phyloP scores from a whole-genome alignment of 257 asterid genomes.

The Solanum pimpinellifolium region DNA sequence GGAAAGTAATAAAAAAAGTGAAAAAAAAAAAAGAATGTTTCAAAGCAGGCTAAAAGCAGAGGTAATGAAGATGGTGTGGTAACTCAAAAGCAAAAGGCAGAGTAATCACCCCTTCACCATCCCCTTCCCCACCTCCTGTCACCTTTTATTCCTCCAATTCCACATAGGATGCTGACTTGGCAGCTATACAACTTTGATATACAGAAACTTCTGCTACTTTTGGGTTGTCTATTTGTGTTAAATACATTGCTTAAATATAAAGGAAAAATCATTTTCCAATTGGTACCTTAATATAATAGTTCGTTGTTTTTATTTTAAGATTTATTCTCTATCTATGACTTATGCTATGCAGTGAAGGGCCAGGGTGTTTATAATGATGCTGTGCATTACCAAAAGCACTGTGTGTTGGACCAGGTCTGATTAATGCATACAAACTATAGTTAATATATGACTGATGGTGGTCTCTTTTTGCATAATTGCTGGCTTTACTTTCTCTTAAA shows the following conservation, averaged over 20 bases:
- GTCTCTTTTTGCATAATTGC: slow-evolving; percentile 21
- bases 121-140: slow-evolving; percentile 35
- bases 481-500: slow-evolving; percentile 46
- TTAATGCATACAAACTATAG: background rate
- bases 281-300: slow-evolving; percentile 8
- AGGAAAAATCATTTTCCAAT: background rate
- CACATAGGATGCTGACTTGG: slow-evolving; percentile 69
- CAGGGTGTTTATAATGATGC: slow-evolving; percentile 48
- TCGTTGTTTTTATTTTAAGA: slow-evolving; percentile 7
- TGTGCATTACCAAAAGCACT: slow-evolving; percentile 40
- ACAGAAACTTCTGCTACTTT: slow-evolving; percentile 1
- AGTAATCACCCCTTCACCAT: slow-evolving; percentile 31
- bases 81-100: slow-evolving; percentile 58
- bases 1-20: slow-evolving; percentile 24
- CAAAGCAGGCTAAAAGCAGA: slow-evolving; percentile 54
- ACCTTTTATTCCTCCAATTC: slow-evolving; percentile 30
- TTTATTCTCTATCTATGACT: slow-evolving; percentile 29
- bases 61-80: slow-evolving; percentile 49
- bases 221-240: slow-evolving; percentile 5
- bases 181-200: slow-evolving; percentile 16
- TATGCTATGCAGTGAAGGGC: slow-evolving; percentile 16
- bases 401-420: slow-evolving; percentile 16
- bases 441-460: slow-evolving; percentile 3
- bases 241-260: slow-evolving; percentile 2
- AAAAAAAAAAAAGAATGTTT: slow-evolving; percentile 26